Evolutionary conservation across 148 eudicot genomes (phyloP), one percentile per base, ranked within the genome.

Genomic region (Rhododendron ferrugineum): DNA sequence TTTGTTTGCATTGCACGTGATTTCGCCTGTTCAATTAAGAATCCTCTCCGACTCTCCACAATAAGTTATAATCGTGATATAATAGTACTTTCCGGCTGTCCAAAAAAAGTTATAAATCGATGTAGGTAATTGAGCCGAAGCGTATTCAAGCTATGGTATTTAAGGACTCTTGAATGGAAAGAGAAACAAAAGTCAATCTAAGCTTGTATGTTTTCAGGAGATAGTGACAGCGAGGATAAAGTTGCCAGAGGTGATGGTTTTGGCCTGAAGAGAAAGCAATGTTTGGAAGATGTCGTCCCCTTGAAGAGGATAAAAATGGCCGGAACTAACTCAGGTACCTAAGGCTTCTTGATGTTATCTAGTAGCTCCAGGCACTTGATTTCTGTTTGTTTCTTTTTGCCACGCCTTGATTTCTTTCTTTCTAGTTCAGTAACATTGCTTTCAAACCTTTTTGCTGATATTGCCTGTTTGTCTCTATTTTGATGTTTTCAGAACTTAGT

Each of bases 181-280:
- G 16, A n/a, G 30, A 11, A 49, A 79, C 28, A 46, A 11, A n/a
- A 80, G 13, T 80, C 4, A 37, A 13, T 81, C 3, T 11, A 32
- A 81, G 42, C 37, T 81, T 52, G 80, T 68, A 4, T 32, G 30
- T 66, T 26, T 26, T 58, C 90, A 89, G 92, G 30, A 11, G 22
- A 28, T 85, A 73, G 30, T 46, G 78, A 36, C 28, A 1, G 36
- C 56, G 82, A 80, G 58, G 74, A 78, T 26, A 46, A 85, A 56
- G 46, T 37, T 4, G 52, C 40, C 26, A 40, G 49, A 82, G 44
- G 72, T 28, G 50, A 87, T 54, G 87, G 84, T 37, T 36, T 68
- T 23, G 88, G 89, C 52, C 62, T 85, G 89, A 94, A 94, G 89
- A 88, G 98, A 89, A 92, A 89, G 88, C 91, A 78, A 32, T 79